These are phyloP conservation scores for Aphanomyces euteiches DNA, from an alignment of 352 stramenopile genomes.

Conservation along the genomic window DNA sequence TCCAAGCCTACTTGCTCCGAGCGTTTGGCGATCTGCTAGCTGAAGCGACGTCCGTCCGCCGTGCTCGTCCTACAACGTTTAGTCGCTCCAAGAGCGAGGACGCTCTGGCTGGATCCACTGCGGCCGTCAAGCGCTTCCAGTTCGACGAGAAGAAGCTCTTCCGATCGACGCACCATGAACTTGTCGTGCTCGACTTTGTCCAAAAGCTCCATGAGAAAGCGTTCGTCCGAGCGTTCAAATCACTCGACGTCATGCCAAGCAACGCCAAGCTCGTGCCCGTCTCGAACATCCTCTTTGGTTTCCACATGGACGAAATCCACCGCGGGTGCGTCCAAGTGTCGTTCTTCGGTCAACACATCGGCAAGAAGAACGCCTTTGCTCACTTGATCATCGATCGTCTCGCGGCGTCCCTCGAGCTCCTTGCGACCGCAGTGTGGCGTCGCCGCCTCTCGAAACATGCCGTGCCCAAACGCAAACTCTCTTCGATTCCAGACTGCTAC, in stretches of 20 bases:
- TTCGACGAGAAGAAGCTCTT: slow-evolving; percentile 20
- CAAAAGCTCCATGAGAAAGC: slow-evolving; percentile 7
- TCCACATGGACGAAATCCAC: slow-evolving; percentile 22
- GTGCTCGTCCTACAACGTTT: neutral
- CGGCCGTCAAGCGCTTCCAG: slow-evolving; percentile 16
- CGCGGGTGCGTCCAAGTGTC: slow-evolving; percentile 12
- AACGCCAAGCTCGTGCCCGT: slow-evolving; percentile 11
- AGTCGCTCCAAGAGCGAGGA: neutral
- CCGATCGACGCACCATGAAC: slow-evolving; percentile 11
- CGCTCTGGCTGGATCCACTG: neutral
- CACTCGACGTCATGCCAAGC: slow-evolving; percentile 7
- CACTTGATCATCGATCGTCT: slow-evolving; percentile 17
- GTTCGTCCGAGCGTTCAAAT: slow-evolving; percentile 24
- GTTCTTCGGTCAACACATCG: slow-evolving; percentile 24
- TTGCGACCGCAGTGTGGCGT: slow-evolving; percentile 9
- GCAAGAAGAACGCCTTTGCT: slow-evolving; percentile 10
- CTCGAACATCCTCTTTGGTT: slow-evolving; percentile 23
- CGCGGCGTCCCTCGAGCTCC: neutral
- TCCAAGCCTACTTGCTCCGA: slow-evolving; percentile 23
- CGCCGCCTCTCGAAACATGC: neutral
- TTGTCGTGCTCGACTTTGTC: slow-evolving; percentile 19
- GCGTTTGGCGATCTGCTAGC: slow-evolving; percentile 12
- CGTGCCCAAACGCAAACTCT: neutral
- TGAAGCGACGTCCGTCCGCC: slow-evolving; percentile 18
- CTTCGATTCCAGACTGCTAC: neutral